Percentiles rank a stretch among this genome's conserved stretches.
Conservation (phyloP, 106 monocot species). For the Iris macrosiphon region DNA sequence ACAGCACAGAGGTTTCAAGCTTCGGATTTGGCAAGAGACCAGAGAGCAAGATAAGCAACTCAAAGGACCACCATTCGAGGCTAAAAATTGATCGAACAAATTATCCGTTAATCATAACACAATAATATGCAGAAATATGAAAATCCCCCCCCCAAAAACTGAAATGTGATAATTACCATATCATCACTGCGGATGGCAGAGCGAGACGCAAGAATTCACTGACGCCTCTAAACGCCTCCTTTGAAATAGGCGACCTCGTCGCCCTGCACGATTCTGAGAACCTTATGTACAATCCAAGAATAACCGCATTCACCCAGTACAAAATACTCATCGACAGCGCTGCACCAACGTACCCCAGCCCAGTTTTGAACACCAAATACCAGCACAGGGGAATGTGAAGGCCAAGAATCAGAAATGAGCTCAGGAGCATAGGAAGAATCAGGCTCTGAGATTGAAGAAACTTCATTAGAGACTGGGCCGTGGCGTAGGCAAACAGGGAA, state of each 20-base stretch:
- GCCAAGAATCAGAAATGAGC: constrained; percentile 25
- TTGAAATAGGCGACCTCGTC: constrained; percentile 45
- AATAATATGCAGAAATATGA: too few relatives aligned
- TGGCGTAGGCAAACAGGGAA: constrained; percentile 39
- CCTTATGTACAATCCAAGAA: constrained; percentile 58
- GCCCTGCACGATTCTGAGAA: constrained; percentile 45
- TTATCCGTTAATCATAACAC: constrained; percentile 2
- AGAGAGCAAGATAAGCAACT: constrained; percentile 62
- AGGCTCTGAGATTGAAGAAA: constrained; percentile 67
- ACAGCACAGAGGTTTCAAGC: constrained; percentile 76
- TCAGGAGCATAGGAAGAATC: constrained; percentile 46
- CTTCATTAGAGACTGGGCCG: constrained; percentile 40
- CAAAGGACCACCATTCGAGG: constrained; percentile 85
- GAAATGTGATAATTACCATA: constrained; percentile 37
- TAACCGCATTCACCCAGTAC: constrained; percentile 51
- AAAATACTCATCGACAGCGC: constrained; percentile 67
- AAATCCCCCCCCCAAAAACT: background rate
- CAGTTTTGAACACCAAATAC: constrained; percentile 54
- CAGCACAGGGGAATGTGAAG: constrained; percentile 66
- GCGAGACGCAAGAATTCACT: constrained; percentile 44
- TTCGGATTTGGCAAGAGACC: constrained; percentile 59
- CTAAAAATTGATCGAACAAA: constrained; percentile 14
- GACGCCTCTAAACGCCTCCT: constrained; percentile 44
- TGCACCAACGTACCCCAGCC: constrained; percentile 58
- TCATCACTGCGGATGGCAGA: constrained; percentile 62